Base-by-base conservation (phyloP, 371 early-diverging fungal genomes). In the Syncephalastrum racemosum region DNA sequence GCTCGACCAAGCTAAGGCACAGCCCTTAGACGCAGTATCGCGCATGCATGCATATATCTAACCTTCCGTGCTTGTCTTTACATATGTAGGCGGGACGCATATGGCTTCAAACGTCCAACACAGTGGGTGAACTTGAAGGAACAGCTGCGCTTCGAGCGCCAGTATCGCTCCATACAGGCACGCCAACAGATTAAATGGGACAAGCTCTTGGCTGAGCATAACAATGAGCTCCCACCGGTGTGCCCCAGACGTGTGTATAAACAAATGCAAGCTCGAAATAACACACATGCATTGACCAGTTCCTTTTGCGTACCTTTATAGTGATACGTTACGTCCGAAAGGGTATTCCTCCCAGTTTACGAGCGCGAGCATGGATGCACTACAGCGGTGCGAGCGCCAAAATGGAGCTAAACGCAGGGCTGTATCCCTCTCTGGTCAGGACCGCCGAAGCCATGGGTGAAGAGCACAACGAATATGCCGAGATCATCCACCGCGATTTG, bases 331-430 rank as follows among this genome's bases (percentile, higher is more conserved):
- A 85, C 59, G 78, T 89, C 20, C 82, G 91, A 19, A 87, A 88
- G 62, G 94, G 94, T 4, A 84, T 94, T 40, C 93, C 94, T 18
- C 75, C 80, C 13, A 59, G 74, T 14, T 54, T 85, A 12, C 74
- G 92, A 42, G 81, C 86, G 1, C n/a, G 88, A 82, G 81, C 76
- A 23, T 94, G 94, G 94, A 84, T 91, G 67, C 77, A 85, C 57
- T 92, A 90, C 63, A 88, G 87, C 56, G 92, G 92, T 15, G 91
- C 91, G 4, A 78, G 80, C 54, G 74, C 65, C 13, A 80, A 81
- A 55, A 69, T 79, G 71, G 66, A 68, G 18, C 67, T 73, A 8
- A 79, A 90, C 46, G 74, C 80, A 4, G 84, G 78, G 12, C 57
- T 87, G 5, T 94, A 85, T 68, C 64, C 70, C 43, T 59, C 70